Percentiles rank a stretch among this genome's conserved stretches.
These are phyloP conservation scores for Alternaria ethzedia DNA, from an alignment of 2,329 filamentous ascomycete genomes.

Conservation along the genomic window DNA sequence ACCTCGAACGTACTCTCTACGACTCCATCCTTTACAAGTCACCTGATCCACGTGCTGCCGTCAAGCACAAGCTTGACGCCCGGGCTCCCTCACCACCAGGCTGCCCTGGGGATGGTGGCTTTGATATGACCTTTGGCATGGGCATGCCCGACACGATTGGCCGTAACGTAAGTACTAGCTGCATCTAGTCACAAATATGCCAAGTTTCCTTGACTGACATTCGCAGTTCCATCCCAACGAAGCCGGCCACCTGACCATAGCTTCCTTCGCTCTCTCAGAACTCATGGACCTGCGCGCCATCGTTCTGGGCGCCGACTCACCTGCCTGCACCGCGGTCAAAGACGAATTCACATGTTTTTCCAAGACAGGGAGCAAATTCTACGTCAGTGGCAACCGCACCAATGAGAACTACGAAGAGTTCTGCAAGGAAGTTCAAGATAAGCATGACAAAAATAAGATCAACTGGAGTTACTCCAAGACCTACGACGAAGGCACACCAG, in stretches of 20 bases:
- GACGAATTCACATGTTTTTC: constrained; percentile 3
- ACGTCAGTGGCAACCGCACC: background rate
- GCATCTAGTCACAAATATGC: background rate
- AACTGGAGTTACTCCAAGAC: background rate
- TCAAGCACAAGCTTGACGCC: background rate
- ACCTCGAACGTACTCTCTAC: background rate
- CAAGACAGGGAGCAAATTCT: background rate
- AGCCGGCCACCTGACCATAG: constrained; percentile 3
- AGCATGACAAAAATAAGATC: background rate
- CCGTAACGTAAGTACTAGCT: background rate
- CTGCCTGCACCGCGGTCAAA: background rate
- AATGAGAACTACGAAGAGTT: background rate
- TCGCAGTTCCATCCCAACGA: constrained; percentile 2
- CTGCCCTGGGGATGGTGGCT: background rate
- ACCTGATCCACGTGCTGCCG: background rate
- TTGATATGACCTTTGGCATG: background rate
- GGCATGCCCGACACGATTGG: background rate
- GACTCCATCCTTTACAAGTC: background rate
- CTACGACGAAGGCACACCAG: background rate
- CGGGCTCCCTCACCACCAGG: background rate
- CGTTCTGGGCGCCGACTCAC: background rate
- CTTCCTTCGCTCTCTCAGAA: constrained; percentile 6
- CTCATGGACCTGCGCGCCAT: constrained; percentile 11
- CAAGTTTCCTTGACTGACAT: background rate
- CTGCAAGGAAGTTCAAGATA: background rate